A percentile compares a stretch with the other conserved stretches of the same genome.
These are phyloP conservation scores for Casuarina glauca DNA, from an alignment of 306 rosid genomes.

Conservation along the genomic window DNA sequence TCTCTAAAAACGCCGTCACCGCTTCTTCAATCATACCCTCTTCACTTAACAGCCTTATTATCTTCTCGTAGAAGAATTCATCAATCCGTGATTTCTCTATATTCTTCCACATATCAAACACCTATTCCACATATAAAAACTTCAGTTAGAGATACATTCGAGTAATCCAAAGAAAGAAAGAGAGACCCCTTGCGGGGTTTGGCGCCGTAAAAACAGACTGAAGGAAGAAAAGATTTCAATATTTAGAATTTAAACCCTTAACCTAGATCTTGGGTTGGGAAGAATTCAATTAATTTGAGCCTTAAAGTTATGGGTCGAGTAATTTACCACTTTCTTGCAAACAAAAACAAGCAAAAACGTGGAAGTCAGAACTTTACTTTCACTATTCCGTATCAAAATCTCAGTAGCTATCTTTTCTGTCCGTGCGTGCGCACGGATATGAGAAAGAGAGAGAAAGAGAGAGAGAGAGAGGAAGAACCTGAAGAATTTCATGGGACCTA, in stretches of 20 bases:
- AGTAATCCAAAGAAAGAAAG: neutral
- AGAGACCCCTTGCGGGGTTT: neutral
- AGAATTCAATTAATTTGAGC: neutral
- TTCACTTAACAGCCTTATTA: slow-evolving; percentile 49
- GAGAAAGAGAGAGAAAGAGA: too few relatives aligned
- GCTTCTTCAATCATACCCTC: slow-evolving; percentile 61
- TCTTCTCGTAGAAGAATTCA: slow-evolving; percentile 57
- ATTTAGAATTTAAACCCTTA: neutral
- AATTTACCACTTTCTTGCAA: neutral
- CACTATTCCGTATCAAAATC: neutral
- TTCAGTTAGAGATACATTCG: slow-evolving; percentile 12
- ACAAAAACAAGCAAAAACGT: neutral
- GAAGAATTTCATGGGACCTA: slow-evolving; percentile 50
- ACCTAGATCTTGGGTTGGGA: neutral
- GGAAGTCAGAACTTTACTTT: neutral
- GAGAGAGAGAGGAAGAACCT: slow-evolving; percentile 24
- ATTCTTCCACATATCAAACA: slow-evolving; percentile 67
- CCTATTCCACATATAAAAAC: slow-evolving; percentile 39
- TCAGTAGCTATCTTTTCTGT: neutral
- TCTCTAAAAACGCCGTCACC: slow-evolving; percentile 45
- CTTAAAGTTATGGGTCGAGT: neutral
- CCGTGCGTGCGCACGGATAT: too few relatives aligned
- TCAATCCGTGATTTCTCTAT: slow-evolving; percentile 53
- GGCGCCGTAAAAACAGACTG: neutral
- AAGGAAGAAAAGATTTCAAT: neutral